Evolutionary conservation across 495 filamentous ascomycete genomes (phyloP).

Genomic region (Aspergillus nidulans): DNA sequence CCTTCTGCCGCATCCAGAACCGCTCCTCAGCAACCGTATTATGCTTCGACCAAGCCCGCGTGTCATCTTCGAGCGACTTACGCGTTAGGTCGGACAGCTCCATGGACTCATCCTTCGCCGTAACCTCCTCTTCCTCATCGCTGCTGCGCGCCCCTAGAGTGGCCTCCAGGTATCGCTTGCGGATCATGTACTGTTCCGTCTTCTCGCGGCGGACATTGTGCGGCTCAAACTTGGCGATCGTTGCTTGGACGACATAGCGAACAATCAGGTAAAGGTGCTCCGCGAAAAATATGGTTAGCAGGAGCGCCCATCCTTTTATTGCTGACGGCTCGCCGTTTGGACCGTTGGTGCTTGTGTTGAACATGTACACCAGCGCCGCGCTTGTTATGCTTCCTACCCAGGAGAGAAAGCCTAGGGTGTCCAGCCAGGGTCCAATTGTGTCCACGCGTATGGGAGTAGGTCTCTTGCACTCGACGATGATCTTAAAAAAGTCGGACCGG

Average conservation of each 20-base stretch:
- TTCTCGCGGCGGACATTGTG: constrained; percentile 80
- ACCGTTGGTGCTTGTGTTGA: constrained; percentile 59
- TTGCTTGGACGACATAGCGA: constrained; percentile 62
- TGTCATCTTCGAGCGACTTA: constrained; percentile 61
- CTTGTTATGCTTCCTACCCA: constrained; percentile 89
- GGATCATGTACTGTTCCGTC: constrained; percentile 65
- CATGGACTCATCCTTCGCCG: constrained; percentile 8
- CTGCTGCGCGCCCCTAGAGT: constrained; percentile 30
- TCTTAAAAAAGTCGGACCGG: constrained; percentile 90
- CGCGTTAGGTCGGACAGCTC: constrained; percentile 36
- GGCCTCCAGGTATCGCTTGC: constrained; percentile 64
- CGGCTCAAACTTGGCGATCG: constrained; percentile 75
- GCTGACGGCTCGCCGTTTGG: constrained; percentile 53
- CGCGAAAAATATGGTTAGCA: constrained; percentile 78
- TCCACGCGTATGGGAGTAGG: constrained; percentile 85
- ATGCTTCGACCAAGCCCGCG: constrained; percentile 50
- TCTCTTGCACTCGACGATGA: constrained; percentile 81
- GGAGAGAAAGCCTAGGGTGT: constrained; percentile 77
- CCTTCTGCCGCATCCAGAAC: constrained; percentile 67
- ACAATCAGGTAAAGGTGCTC: constrained; percentile 81
- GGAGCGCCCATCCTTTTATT: constrained; percentile 75
- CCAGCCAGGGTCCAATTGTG: constrained; percentile 93
- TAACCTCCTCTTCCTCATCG: constrained; percentile 20
- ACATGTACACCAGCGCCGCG: constrained; percentile 82
- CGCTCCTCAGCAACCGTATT: constrained; percentile 52